phyloP scores from a whole-genome alignment of 257 asterid species.

The Fraxinus pennsylvanica region DNA sequence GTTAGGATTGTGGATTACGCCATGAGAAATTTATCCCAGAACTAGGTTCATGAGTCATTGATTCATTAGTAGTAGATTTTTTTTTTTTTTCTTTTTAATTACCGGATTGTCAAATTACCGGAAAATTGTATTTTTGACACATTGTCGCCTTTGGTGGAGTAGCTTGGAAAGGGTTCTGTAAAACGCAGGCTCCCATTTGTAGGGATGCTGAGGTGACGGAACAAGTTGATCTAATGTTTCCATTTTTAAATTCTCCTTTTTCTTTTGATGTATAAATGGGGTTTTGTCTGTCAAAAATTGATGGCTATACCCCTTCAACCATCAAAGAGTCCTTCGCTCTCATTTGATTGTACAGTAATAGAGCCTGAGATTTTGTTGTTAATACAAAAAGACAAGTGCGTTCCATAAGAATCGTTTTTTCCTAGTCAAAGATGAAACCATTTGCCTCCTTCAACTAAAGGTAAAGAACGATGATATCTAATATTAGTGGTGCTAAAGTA shows the following conservation, averaged over 20 bases:
- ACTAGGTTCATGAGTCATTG: background rate
- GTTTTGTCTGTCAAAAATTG: background rate
- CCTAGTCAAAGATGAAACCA: too few species aligned
- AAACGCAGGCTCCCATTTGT: background rate
- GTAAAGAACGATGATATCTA: too few species aligned
- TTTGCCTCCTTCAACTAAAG: too few species aligned
- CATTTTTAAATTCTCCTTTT: background rate
- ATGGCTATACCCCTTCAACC: background rate
- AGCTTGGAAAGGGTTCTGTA: background rate
- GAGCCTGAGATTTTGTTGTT: too few species aligned
- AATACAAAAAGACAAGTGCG: too few species aligned
- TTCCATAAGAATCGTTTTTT: too few species aligned
- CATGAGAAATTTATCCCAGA: slow-evolving; percentile 19
- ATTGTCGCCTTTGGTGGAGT: background rate
- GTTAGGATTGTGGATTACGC: slow-evolving; percentile 49
- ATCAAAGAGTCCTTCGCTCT: background rate
- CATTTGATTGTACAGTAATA: background rate
- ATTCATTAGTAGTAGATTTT: background rate
- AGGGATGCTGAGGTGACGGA: background rate
- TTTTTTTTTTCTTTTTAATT: background rate
- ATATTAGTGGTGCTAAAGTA: too few species aligned
- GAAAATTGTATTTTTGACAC: background rate
- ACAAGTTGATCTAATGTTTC: background rate
- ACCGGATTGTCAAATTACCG: background rate
- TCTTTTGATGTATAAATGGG: background rate